Evolutionary conservation across 1,139 yeast species (phyloP).

Genomic region (Geotrichum australiense): DNA sequence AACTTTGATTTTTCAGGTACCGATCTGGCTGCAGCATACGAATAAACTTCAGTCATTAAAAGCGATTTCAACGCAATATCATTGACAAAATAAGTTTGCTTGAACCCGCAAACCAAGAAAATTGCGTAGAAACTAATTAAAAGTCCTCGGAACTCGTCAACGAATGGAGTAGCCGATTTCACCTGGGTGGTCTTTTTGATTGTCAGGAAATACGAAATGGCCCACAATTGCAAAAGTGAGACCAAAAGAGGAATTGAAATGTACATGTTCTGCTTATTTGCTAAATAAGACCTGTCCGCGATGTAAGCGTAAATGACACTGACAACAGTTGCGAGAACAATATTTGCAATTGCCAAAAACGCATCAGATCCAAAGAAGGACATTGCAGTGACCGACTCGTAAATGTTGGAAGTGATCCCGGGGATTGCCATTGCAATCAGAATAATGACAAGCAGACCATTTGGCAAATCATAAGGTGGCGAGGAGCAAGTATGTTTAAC

Average conservation of each 20-base stretch:
- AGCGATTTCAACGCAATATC: slow-evolving; percentile 2
- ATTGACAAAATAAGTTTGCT: not conserved
- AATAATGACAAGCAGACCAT: not conserved
- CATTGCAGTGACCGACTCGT: no score
- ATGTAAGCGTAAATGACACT: slow-evolving; percentile 12
- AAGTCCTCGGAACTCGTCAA: slow-evolving; percentile 12
- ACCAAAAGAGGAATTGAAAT: slow-evolving; percentile 9
- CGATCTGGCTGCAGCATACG: slow-evolving; percentile 1
- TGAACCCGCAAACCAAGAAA: slow-evolving; percentile 6
- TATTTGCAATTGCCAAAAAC: not conserved
- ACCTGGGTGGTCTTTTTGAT: not conserved
- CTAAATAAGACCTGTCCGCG: slow-evolving; percentile 13
- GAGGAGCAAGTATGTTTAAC: slow-evolving; percentile 1
- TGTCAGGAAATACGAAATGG: slow-evolving; percentile 1
- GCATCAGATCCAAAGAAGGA: not conserved
- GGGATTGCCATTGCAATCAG: not conserved
- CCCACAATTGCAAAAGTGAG: slow-evolving; percentile 7
- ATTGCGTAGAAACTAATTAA: slow-evolving; percentile 7
- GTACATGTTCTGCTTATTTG: slow-evolving; percentile 10
- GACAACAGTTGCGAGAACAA: slow-evolving; percentile 5
- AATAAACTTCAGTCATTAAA: not conserved
- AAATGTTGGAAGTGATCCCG: no score
- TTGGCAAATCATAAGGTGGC: slow-evolving; percentile 9
- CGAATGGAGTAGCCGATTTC: not conserved
- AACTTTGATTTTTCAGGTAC: not conserved